phyloP scores from a whole-genome alignment of 164 flowering plant genomes.

The Dillenia suffruticosa region DNA sequence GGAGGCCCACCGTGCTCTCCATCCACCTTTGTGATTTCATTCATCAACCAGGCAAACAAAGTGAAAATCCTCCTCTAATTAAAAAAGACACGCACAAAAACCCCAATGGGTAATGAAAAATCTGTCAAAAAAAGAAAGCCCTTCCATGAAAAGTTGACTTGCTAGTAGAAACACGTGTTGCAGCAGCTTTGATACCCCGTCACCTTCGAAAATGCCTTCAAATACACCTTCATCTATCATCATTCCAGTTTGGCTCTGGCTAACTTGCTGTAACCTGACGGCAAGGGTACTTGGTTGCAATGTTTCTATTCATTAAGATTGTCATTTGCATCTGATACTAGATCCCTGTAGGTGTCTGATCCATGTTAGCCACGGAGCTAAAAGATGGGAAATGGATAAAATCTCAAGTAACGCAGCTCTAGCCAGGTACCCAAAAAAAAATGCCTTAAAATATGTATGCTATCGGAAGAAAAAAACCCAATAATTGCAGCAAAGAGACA shows the following conservation, averaged over 20 bases:
- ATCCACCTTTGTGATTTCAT: constrained; percentile 42
- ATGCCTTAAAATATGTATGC: constrained; percentile 60
- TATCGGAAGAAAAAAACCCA: constrained; percentile 58
- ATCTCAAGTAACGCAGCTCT: too few species aligned
- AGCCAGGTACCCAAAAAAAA: too few species aligned
- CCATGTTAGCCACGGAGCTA: too few species aligned
- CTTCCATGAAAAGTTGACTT: constrained; percentile 69
- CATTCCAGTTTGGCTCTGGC: too few species aligned
- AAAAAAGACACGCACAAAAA: constrained; percentile 62
- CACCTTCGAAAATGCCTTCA: constrained; percentile 53
- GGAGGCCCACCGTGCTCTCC: constrained; percentile 25
- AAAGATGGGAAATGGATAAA: too few species aligned
- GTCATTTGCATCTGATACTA: too few species aligned
- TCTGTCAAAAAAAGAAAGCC: constrained; percentile 6
- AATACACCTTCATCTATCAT: too few species aligned
- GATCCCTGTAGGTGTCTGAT: too few species aligned
- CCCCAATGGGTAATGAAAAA: constrained; percentile 44
- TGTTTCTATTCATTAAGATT: too few species aligned
- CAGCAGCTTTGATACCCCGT: constrained; percentile 56
- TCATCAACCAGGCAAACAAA: constrained; percentile 51
- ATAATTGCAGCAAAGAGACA: constrained; percentile 40
- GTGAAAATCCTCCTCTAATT: constrained; percentile 60
- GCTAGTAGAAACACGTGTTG: constrained; percentile 68
- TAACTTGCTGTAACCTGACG: too few species aligned
- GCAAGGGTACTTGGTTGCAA: too few species aligned